phyloP scores from a whole-genome alignment of 208 protist genomes.

The Leishmania amazonensis region DNA sequence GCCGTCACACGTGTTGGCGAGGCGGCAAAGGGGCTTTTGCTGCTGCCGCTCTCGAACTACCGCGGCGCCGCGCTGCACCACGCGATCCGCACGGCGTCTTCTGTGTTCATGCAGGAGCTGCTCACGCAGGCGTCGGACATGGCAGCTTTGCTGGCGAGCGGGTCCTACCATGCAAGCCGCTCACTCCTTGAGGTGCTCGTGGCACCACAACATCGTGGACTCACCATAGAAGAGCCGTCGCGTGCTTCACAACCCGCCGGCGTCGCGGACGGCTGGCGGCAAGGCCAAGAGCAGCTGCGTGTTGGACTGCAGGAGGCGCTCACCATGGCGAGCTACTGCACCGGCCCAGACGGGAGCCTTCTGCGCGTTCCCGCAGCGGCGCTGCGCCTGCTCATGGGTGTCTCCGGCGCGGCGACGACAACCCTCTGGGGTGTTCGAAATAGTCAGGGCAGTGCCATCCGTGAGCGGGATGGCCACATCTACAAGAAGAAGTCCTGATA shows the following conservation, averaged over 20 bases:
- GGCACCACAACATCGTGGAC: conserved; percentile 3
- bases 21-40: conserved; percentile 45
- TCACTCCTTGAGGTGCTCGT: conserved; percentile 30
- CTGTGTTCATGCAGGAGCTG: conserved; percentile 39
- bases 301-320: conserved; percentile 30
- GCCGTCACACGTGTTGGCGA: conserved; percentile 49
- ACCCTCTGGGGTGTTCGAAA: conserved; percentile 43
- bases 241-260: conserved; percentile 26
- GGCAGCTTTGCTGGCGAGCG: conserved; percentile 32
- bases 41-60: conserved; percentile 52
- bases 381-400: conserved; percentile 39
- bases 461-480: conserved; percentile 29
- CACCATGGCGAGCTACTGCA: conserved; percentile 35
- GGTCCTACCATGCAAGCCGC: conserved; percentile 35
- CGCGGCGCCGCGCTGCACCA: conserved; percentile 31
- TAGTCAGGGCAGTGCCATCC: conserved; percentile 22
- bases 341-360: conserved; percentile 26
- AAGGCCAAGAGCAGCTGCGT: conserved; percentile 37
- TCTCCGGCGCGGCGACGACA: conserved; percentile 38
- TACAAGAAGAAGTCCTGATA: conserved; percentile 29
- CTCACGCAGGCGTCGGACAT: conserved; percentile 33
- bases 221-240: conserved; percentile 22
- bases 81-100: conserved; percentile 36
- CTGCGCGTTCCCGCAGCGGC: conserved; percentile 36
- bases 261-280: conserved; percentile 27